phyloP scores from a whole-genome alignment of 495 filamentous ascomycete genomes.

The Lophiostoma macrostomum region DNA sequence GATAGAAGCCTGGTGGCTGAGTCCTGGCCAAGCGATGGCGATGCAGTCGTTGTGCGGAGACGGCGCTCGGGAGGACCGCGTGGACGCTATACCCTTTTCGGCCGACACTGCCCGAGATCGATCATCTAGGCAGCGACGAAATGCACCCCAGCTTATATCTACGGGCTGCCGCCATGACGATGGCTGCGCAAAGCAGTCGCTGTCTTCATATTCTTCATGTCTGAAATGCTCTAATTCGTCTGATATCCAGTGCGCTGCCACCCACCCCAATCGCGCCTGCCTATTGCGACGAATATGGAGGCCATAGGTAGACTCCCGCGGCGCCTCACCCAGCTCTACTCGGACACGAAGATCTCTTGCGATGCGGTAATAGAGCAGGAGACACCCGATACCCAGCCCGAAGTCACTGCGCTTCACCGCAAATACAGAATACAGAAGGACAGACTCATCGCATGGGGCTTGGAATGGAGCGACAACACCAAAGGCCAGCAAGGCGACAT shows the following conservation, averaged over 20 bases:
- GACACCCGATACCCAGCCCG: constrained; percentile 54
- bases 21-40: too few species aligned
- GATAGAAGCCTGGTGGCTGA: too few species aligned
- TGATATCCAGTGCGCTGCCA: constrained; percentile 1
- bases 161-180: constrained; percentile 15
- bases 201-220: background rate
- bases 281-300: constrained; percentile 17
- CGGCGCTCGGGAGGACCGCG: background rate
- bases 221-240: background rate
- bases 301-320: constrained; percentile 46
- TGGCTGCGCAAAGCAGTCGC: constrained; percentile 21
- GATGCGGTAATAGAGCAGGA: constrained; percentile 74
- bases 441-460: constrained; percentile 79
- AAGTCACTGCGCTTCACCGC: constrained; percentile 54
- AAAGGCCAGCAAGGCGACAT: constrained; percentile 69
- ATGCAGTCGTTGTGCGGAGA: too few species aligned
- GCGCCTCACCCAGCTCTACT: constrained; percentile 83
- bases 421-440: constrained; percentile 67
- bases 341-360: constrained; percentile 86
- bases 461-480: constrained; percentile 81
- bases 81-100: background rate
- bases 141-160: constrained; percentile 20
- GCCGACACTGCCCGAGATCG: background rate
- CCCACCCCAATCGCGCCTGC: background rate
- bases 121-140: constrained; percentile 16